Evolutionary conservation across 1,284 basidiomycete genomes (phyloP), one percentile per base, ranked within the genome.

Genomic region (Trametes polyzona): DNA sequence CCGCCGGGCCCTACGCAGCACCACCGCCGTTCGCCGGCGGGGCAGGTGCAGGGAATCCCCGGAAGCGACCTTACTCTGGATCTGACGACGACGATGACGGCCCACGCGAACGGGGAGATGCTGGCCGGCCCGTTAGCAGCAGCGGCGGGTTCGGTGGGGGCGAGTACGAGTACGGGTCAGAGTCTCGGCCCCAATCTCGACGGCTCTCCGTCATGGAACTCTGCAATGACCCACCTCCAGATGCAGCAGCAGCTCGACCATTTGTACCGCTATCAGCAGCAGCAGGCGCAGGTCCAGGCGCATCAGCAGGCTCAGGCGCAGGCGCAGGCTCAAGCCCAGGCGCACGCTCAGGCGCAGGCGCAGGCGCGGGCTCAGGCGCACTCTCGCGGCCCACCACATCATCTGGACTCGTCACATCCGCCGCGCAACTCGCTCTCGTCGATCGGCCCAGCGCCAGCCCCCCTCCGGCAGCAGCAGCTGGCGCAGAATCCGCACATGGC

Each of bases 121-220:
- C 47, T 66, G 67, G 65, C 65, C 73, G 67, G 59, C 69, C 68
- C 59, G 63, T 68, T 67, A 68, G 48, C 69, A 68, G 47, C 68
- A 57, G 66, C 63, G 61, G 64, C 49, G 69, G 63, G 64, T 60
- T 59, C 58, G 65, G 68, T 57, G 65, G 68, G 43, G 37, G 48
- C 57, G 75, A 75, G 41, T 82, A 86, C 77, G 83, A 86, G 52
- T 85, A 87, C 74, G 84, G 81, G 37, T 69, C 77, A 64, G 86
- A 88, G 61, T 88, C 86, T 67, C 78, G 88, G 67, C 89, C 89
- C 62, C 83, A 87, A 67, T 88, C 85, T 76, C 81, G 89, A 66
- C 76, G 89, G 59, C 84, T 92, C 81, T 82, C 86, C 73, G 84
- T 92, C 80, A 83, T 92, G 88, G 89, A 92, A 67, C 86, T 92